Base-by-base conservation (phyloP, 768 basidiomycete genomes). In the Macrolepiota albuminosa region DNA sequence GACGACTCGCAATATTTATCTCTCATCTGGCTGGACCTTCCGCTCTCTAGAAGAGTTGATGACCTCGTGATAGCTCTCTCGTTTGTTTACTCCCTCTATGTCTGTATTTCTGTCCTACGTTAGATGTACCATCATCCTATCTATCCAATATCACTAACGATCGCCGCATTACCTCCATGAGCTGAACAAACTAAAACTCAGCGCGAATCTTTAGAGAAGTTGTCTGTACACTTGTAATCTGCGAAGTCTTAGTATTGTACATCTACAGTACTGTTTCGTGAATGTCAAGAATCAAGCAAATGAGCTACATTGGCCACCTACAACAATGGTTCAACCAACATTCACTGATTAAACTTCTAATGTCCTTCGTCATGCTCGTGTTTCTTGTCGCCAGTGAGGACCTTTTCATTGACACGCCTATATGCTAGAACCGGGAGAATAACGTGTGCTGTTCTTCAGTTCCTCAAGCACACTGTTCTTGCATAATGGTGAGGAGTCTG, bases 101-200 rank as follows among this genome's bases (percentile, higher is more conserved):
- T 65, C 55, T 69, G 67, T 69, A 68, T 59, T 47, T 47, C 36
- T 62, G 58, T 39, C 57, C 65, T 61, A 62, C 63, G 60, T 65
- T 65, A 58, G 58, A 42, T 67, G 59, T 66, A 66, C 55, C 37
- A 61, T 56, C 54, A 40, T 51, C 40, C 33, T 37, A 24, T 54
- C 33, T 45, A 33, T 54, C 43, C 34, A 42, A 24, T 57, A 37
- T 56, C 54, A 39, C 29, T 33, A 39, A 54, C 53, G 18, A 40
- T 40, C 39, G 26, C 39, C 26, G 24, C 39, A 40, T 40, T 40
- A 53, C 37, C 37, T 26, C 31, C 24, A 34, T 37, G 13, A 24
- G 9, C 13, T 53, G 7, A 29, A 39, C 9, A 13, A 53, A 29
- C 26, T 40, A 2, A 29, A 54, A 24, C 52, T 40, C 10, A 39